Percentiles rank a stretch among this genome's conserved stretches.
Evolutionary conservation across 2,329 filamentous ascomycete species (phyloP).

Genomic region (Penicillium italicum): DNA sequence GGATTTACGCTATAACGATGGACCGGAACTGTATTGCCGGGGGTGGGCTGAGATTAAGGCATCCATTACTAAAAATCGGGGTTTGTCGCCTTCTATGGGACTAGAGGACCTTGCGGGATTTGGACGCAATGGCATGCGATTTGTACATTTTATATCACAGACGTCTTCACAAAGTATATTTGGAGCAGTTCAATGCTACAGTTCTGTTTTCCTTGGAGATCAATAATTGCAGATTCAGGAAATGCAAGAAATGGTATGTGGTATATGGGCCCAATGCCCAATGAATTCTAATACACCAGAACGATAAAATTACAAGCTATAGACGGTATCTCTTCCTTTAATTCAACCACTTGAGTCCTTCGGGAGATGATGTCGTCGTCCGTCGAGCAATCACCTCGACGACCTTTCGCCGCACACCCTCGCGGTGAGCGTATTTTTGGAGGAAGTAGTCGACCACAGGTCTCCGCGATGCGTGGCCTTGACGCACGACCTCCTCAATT

Average conservation of each 20-base stretch:
- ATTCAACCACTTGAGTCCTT: slow-evolving; percentile 37
- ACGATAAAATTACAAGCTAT: slow-evolving; percentile 22
- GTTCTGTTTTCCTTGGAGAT: neutral
- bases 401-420: slow-evolving; percentile 67
- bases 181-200: neutral
- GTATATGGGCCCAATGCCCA: slow-evolving; percentile 13
- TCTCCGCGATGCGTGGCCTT: slow-evolving; percentile 47
- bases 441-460: slow-evolving; percentile 64
- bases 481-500: slow-evolving; percentile 47
- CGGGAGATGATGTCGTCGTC: slow-evolving; percentile 45
- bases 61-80: no score
- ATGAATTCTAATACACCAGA: slow-evolving; percentile 21
- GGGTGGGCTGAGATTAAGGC: slow-evolving; percentile 9
- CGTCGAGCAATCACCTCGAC: slow-evolving; percentile 65
- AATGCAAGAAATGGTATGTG: neutral
- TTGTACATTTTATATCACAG: neutral
- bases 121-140: neutral
- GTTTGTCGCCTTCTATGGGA: no score
- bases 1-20: no score
- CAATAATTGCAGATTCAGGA: neutral
- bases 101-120: neutral
- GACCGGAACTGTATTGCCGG: neutral
- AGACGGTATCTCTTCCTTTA: slow-evolving; percentile 13
- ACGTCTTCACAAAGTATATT: no score
- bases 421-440: slow-evolving; percentile 57